Evolutionary conservation across 2,329 filamentous ascomycete genomes (phyloP).

Genomic region (Gaeumannomyces tritici): DNA sequence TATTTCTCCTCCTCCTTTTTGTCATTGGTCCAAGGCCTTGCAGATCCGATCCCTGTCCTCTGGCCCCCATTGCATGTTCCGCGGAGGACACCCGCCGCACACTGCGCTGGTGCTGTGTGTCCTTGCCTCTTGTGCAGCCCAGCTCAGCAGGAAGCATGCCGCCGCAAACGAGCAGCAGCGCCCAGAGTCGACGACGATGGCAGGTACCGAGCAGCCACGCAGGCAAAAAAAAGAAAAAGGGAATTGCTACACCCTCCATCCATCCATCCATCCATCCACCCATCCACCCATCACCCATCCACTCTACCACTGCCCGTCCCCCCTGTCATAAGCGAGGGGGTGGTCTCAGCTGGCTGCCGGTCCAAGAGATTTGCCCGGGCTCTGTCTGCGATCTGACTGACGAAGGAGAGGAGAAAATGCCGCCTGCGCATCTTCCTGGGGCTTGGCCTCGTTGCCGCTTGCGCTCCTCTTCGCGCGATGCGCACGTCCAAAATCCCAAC

Average conservation of each 20-base stretch:
- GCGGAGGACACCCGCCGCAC: background rate
- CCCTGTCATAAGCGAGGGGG: no score
- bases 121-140: background rate
- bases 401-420: slow-evolving; percentile 26
- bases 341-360: background rate
- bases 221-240: no score
- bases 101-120: background rate
- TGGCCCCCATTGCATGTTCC: background rate
- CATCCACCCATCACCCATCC: no score
- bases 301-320: no score
- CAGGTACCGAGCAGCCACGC: background rate
- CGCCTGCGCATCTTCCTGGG: background rate
- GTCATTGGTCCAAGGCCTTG: background rate
- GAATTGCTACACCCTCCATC: background rate
- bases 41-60: background rate
- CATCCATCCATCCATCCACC: no score
- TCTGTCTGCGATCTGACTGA: slow-evolving; percentile 9
- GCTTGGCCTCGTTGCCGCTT: slow-evolving; percentile 18
- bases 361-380: background rate
- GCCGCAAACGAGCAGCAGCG: background rate
- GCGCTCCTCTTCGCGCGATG: slow-evolving; percentile 19
- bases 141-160: background rate
- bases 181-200: no score
- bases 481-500: slow-evolving; percentile 9
- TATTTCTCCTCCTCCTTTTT: background rate